A percentile compares a stretch with the other conserved stretches of the same genome.
phyloP scores from a whole-genome alignment of 305 asterid species.

The Ilex paraguariensis region DNA sequence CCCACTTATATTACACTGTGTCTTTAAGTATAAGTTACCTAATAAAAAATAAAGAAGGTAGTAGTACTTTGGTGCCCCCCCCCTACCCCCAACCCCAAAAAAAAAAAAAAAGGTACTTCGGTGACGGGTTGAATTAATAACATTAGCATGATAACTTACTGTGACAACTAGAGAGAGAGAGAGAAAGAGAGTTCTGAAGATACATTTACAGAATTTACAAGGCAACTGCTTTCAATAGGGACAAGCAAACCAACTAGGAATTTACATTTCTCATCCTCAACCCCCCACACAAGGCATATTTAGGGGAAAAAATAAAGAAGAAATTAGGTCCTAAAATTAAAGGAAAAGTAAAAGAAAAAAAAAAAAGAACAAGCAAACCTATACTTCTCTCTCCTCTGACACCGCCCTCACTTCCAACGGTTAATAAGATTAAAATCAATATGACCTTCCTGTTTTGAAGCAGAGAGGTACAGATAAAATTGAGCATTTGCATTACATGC shows the following conservation, averaged over 20 bases:
- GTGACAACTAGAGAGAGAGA: too few species aligned
- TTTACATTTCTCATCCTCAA: constrained; percentile 51
- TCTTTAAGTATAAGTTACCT: too few species aligned
- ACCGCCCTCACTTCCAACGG: constrained; percentile 34
- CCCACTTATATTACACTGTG: too few species aligned
- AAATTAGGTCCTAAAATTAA: constrained; percentile 29
- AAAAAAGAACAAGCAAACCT: constrained; percentile 26
- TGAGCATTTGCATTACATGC: constrained; percentile 35
- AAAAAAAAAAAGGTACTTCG: too few species aligned
- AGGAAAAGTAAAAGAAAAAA: constrained; percentile 3
- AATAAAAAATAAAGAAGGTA: too few species aligned
- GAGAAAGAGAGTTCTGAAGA: constrained; percentile 14
- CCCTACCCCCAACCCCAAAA: too few species aligned
- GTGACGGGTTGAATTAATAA: too few species aligned
- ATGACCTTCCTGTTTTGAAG: constrained; percentile 29
- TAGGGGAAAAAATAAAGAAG: constrained; percentile 28
- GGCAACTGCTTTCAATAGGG: constrained; percentile 41
- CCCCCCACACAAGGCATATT: constrained; percentile 24
- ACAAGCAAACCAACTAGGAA: constrained; percentile 37
- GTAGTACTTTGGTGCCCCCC: too few species aligned
- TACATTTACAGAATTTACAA: constrained; percentile 47
- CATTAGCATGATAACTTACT: too few species aligned
- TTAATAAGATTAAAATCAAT: constrained; percentile 30
- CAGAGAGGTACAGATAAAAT: constrained; percentile 25
- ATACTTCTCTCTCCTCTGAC: constrained; percentile 21